Base-by-base conservation (phyloP, 345 rosid genomes). In the Populus davidiana region DNA sequence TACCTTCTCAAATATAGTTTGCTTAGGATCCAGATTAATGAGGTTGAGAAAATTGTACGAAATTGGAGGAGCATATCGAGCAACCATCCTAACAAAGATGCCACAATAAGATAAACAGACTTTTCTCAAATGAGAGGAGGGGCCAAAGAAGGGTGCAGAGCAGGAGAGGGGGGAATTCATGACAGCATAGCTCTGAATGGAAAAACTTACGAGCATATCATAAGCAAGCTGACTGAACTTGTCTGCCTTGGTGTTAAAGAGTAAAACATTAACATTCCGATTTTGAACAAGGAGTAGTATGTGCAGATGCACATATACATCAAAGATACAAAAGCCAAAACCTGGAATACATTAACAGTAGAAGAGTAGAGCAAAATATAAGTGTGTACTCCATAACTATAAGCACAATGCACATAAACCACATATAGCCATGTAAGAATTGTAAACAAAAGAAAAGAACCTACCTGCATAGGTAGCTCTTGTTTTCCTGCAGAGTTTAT, bases 291-390 rank as follows among this genome's bases (percentile, higher is more conserved):
- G 64, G 99, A 96, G 81, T 92, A 96, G 77, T 94, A 94, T 61
- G 99, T 96, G 87, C 98, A 94, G 62, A 96, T 69, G 83, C 99
- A 92, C 99, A 96, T 94, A 88, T 96, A 96, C 92, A 94, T 91
- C 86, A 96, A 88, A 76, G 99, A 97, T 73, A 92, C 86, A 81
- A 96, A 89, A 82, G 96, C 97, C 85, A 94, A 88, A 70, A 85
- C 97, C 98, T 96, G 88, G 69, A 33, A 81, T 69, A 78, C 79
- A 81, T 20, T 74, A 73, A 61, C 68, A 74, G 54, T 35, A 67
- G 29, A 49, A 25, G 67, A 77, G 74, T 33, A 69, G 29, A 14
- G 47, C 50, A 71, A 50, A 52, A 31, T 20, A 23, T 4, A 31
- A 29, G 69, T 0, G 65, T 21, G 78, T n/a, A 35, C 23, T 11